Base-by-base conservation (phyloP, 1,139 yeast genomes). In the Komagataea norvegica region DNA sequence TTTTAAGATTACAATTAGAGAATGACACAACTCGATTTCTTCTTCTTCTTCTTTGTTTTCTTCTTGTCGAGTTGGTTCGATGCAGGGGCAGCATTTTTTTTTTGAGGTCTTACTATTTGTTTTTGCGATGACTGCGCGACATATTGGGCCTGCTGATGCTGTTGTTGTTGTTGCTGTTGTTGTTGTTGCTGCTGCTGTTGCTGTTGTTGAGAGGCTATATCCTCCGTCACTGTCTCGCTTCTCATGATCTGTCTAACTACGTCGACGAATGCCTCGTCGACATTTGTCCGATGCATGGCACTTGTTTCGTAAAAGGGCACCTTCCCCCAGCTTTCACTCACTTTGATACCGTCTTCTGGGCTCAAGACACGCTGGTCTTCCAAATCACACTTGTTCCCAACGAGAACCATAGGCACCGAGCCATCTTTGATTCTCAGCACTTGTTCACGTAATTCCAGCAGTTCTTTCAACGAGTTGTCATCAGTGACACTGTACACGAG, bases 261-360 rank as follows among this genome's bases (percentile, higher is more conserved):
- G 51, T 85, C 93, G 47, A 85, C 70, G 56, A 91, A 91, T 3
- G 95, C 95, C 52, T 83, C 91, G 53, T 84, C 94, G 33, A 89
- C 94, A 56, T 91, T 89, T 41, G 88, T 79, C 59, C 86, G 84
- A 51, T 84, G 77, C 73, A 88, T 83, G 28, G 98, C 97, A 48
- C 94, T 82, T 6, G 96, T 86, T 65, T 91, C 97, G 61, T 86
- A 86, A 59, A 89, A 91, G 15, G 96, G 89, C 7, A 83, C 91
- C 55, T 80, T 73, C 10, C 93, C 93, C 88, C 96, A 85, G 37
- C 75, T 75, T 50, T 82, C 81, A 34, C 95, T 89, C 18, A 88
- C 80, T 44, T 73, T 74, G 42, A 83, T 79, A 33, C 95, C 96
- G 52, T 87, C 95, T 46, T 79, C 88, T 38, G 79, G 78, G 43